Evolutionary conservation across 345 rosid genomes (phyloP).

Genomic region (Hypericum androsaemum): DNA sequence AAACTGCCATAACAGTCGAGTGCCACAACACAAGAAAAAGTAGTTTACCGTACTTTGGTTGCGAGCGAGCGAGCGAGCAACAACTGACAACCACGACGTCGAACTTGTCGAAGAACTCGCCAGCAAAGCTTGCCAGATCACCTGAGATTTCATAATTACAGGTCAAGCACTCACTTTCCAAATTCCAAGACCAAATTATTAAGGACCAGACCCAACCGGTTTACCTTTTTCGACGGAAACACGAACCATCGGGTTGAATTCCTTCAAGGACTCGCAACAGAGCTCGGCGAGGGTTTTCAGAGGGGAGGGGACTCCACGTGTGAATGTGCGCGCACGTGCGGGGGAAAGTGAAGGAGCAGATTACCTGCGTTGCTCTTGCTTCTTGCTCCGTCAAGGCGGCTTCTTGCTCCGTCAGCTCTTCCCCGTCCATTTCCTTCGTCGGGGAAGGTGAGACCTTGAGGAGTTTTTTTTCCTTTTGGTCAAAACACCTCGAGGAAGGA

Average conservation of each 20-base stretch:
- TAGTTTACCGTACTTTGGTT: slow-evolving; percentile 38
- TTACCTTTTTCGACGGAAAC: slow-evolving; percentile 79
- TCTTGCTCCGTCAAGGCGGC: slow-evolving; percentile 88
- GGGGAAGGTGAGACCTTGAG: too few species aligned
- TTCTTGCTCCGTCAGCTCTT: slow-evolving; percentile 92
- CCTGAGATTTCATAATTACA: slow-evolving; percentile 29
- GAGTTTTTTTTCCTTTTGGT: too few species aligned
- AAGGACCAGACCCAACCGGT: too few species aligned
- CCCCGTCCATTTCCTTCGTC: slow-evolving; percentile 62
- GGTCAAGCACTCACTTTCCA: too few species aligned
- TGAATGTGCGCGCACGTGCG: too few species aligned
- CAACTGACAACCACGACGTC: slow-evolving; percentile 70
- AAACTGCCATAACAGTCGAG: background rate
- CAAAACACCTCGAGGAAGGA: too few species aligned
- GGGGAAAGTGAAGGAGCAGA: background rate
- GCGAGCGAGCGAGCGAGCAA: slow-evolving; percentile 42
- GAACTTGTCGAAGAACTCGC: slow-evolving; percentile 59
- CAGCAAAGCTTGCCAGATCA: slow-evolving; percentile 48
- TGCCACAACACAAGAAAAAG: background rate
- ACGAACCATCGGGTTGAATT: slow-evolving; percentile 87
- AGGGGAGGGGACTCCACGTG: too few species aligned
- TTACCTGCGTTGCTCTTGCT: slow-evolving; percentile 91
- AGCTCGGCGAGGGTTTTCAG: slow-evolving; percentile 66
- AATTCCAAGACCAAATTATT: too few species aligned
- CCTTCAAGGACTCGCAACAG: slow-evolving; percentile 71